Percentiles rank a stretch among this genome's conserved stretches.
Evolutionary conservation across 495 filamentous ascomycete species (phyloP).

Genomic region (Pyrenula aspistea): DNA sequence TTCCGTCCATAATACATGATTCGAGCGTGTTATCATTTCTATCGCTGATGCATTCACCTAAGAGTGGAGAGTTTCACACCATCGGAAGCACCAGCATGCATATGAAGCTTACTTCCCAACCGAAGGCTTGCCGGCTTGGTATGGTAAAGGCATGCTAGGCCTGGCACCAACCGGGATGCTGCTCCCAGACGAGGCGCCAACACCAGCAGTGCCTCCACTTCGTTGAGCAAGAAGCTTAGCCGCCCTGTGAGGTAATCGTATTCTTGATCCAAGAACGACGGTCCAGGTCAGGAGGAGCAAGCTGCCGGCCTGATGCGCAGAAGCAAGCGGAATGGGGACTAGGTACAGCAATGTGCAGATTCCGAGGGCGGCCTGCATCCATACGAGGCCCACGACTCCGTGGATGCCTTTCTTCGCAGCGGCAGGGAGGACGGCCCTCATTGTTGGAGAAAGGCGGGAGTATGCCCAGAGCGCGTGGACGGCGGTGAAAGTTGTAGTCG

Average conservation of each 20-base stretch:
- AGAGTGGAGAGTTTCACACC: too few relatives aligned
- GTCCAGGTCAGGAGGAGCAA: constrained; percentile 75
- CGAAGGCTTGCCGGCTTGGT: not conserved
- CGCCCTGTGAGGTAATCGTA: constrained; percentile 40
- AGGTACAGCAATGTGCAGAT: constrained; percentile 87
- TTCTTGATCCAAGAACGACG: constrained; percentile 57
- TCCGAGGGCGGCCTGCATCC: constrained; percentile 70
- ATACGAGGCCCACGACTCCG: constrained; percentile 73
- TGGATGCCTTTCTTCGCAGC: constrained; percentile 56
- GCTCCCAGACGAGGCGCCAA: not conserved
- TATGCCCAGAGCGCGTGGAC: constrained; percentile 71
- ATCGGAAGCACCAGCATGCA: too few relatives aligned
- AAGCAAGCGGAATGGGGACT: constrained; percentile 77
- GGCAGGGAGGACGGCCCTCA: constrained; percentile 52
- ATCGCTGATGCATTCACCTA: too few relatives aligned
- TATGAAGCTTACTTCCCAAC: not conserved
- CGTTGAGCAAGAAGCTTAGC: constrained; percentile 26
- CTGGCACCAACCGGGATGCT: not conserved
- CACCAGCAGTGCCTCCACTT: not conserved
- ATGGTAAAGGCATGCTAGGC: not conserved
- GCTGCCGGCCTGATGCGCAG: constrained; percentile 85
- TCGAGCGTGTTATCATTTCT: too few relatives aligned
- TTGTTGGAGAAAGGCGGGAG: constrained; percentile 45
- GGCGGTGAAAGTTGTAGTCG: constrained; percentile 75
- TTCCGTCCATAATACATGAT: too few relatives aligned